These are phyloP conservation scores for Orbilia oligospora DNA, from an alignment of 2,329 filamentous ascomycete genomes.

Conservation along the genomic window DNA sequence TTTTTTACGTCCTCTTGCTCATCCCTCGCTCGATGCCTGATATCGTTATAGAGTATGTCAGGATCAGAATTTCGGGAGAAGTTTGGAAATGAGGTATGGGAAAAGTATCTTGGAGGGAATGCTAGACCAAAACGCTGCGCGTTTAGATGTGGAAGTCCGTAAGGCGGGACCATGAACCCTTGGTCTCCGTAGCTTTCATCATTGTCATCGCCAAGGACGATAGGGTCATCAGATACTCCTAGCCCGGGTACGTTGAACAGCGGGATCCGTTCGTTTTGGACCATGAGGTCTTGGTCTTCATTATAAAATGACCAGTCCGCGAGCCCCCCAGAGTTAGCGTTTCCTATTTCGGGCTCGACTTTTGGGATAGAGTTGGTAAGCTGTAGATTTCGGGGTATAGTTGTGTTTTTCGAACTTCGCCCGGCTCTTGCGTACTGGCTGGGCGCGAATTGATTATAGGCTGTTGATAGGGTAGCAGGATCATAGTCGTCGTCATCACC, in stretches of 20 bases:
- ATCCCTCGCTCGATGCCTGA: constrained; percentile 6
- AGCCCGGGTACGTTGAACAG: neutral
- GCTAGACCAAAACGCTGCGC: neutral
- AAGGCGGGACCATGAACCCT: neutral
- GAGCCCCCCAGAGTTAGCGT: neutral
- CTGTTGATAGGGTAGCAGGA: neutral
- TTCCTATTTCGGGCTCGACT: constrained; percentile 25
- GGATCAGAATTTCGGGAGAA: neutral
- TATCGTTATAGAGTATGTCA: neutral
- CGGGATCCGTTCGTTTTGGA: neutral
- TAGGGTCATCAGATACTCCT: constrained; percentile 17
- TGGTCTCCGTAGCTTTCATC: neutral
- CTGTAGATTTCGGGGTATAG: neutral
- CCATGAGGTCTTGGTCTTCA: neutral
- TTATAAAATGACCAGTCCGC: constrained; percentile 36
- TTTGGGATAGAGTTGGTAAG: neutral
- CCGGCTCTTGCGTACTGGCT: constrained; percentile 6
- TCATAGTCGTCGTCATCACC: constrained; percentile 34
- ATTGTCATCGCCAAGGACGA: constrained; percentile 34
- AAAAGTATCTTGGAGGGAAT: neutral
- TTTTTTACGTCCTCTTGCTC: constrained; percentile 46
- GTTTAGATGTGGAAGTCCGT: neutral
- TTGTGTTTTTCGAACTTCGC: neutral
- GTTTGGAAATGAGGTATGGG: neutral
- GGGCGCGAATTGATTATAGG: neutral